Base-by-base conservation (phyloP, 1,284 basidiomycete species). In the Polyporus tsugae region DNA sequence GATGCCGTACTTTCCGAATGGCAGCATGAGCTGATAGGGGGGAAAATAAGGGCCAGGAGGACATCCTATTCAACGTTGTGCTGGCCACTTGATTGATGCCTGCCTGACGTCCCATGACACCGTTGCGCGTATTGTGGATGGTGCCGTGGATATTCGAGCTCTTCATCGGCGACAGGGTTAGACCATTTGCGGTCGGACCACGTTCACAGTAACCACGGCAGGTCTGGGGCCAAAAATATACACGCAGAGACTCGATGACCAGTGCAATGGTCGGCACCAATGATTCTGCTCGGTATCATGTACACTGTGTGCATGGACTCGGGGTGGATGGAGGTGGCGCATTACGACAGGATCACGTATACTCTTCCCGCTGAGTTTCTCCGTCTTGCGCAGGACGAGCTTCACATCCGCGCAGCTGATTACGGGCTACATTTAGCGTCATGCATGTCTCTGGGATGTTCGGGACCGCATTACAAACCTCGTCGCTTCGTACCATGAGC, bases 391-490 rank as follows among this genome's bases (percentile, higher is more conserved):
- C 46, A 25, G 46, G 46, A 13, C 11, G n/a, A 22, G n/a, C 44
- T 46, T 10, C n/a, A 22, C 44, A n/a, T 53, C 52, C 29, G 29
- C 52, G 6, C 52, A 25, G 52, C 52, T 33, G 46, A n/a, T 49
- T 49, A 11, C 46, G 46, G 7, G 9, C 25, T 33, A 53, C 13
- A 25, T 33, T 15, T 3, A 13, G 25, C 29, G 52, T 55, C 17
- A 29, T 35, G 52, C 52, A 19, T 29, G 15, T 55, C 13, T 29
- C 10, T 4, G 25, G 25, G 22, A 25, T 15, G 52, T 36, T 42
- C 63, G 44, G 63, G 52, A 42, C 61, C 52, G 59, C 33, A 58
- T 55, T 19, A 35, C 57, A 62, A 13, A 19, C 46, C 36, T 19
- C 39, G 17, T 13, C 52, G 15, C 29, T 55, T 17, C 13, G 33